Evolutionary conservation across 768 basidiomycete genomes (phyloP), one percentile per base, ranked within the genome.

Genomic region (Chalciporus piperatus): DNA sequence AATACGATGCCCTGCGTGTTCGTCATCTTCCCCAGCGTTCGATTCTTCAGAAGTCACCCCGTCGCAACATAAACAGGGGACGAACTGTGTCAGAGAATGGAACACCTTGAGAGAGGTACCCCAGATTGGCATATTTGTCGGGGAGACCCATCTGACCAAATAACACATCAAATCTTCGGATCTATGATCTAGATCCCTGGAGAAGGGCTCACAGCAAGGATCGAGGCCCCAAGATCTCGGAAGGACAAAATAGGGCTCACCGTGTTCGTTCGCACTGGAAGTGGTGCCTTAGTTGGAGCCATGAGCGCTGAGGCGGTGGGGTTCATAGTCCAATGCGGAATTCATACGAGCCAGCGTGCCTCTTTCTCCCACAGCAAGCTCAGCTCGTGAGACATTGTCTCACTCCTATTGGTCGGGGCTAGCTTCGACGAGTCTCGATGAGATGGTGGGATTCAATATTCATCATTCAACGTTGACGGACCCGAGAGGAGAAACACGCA

Each of bases 181-280:
- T 65, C 64, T 58, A 51, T 20, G 23, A 40, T 25, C 30, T n/a
- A 52, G 49, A 59, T 61, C 48, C 56, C 27, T 30, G 43, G 52
- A 47, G 50, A 25, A 49, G 42, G 35, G 27, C 23, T 50, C 58
- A 45, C 55, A 45, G 44, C 37, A 48, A 7, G 22, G 33, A 58
- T 59, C 57, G 43, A n/a, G 43, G 11, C 30, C 14, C 47, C 32
- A 16, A 52, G 61, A 61, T 64, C 54, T 55, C 59, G 56, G 59
- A 42, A 42, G 49, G 45, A 32, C 5, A 41, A 40, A 56, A 54
- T 45, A 52, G 35, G 32, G 39, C 8, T 46, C 60, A 49, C 50
- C 52, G 3, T 6, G 23, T 23, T 41, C 30, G 10, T 32, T 32
- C 11, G 30, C 44, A 41, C 48, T 54, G 47, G 41, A 50, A 37